These are phyloP conservation scores for Coemansia sp. DNA, from an alignment of 192 early-diverging fungal species.

Conservation along the genomic window DNA sequence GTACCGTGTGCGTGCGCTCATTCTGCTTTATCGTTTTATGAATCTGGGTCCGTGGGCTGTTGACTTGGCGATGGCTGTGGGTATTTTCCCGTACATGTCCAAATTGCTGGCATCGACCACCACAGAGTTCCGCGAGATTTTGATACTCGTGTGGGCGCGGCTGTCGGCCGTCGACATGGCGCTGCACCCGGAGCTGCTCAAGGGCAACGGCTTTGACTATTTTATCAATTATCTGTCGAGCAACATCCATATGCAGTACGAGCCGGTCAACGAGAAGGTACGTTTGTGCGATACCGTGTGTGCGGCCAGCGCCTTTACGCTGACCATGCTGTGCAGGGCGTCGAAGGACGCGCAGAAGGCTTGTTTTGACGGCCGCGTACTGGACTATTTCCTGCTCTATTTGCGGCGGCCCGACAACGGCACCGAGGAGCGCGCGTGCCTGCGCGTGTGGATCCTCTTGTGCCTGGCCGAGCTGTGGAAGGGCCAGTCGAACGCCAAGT, in stretches of 20 bases:
- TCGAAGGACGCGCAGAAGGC: constrained; percentile 81
- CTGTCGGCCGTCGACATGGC: constrained; percentile 89
- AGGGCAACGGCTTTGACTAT: constrained; percentile 88
- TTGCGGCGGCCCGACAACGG: constrained; percentile 51
- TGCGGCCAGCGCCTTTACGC: constrained; percentile 79
- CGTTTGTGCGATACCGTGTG: constrained; percentile 48
- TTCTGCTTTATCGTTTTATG: constrained; percentile 87
- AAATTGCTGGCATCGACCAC: constrained; percentile 93
- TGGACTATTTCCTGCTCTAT: constrained; percentile 54
- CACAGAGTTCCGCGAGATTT: constrained; percentile 86
- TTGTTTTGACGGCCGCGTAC: constrained; percentile 61
- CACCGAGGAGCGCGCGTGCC: constrained; percentile 45
- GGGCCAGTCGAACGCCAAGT: constrained; percentile 62
- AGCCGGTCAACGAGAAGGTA: constrained; percentile 52
- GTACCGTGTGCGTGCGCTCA: constrained; percentile 87
- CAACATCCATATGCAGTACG: constrained; percentile 60
- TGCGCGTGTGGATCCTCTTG: constrained; percentile 88
- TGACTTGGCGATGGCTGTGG: constrained; percentile 86
- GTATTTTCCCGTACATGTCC: constrained; percentile 96
- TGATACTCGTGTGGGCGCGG: constrained; percentile 97
- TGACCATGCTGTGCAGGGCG: constrained; percentile 89
- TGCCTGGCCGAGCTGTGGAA: constrained; percentile 86
- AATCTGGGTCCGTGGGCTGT: constrained; percentile 94
- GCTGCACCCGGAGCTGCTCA: constrained; percentile 87
- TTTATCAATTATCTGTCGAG: constrained; percentile 87